Evolutionary conservation across 1,284 basidiomycete genomes (phyloP).

Genomic region (Pulveroboletus sp.): DNA sequence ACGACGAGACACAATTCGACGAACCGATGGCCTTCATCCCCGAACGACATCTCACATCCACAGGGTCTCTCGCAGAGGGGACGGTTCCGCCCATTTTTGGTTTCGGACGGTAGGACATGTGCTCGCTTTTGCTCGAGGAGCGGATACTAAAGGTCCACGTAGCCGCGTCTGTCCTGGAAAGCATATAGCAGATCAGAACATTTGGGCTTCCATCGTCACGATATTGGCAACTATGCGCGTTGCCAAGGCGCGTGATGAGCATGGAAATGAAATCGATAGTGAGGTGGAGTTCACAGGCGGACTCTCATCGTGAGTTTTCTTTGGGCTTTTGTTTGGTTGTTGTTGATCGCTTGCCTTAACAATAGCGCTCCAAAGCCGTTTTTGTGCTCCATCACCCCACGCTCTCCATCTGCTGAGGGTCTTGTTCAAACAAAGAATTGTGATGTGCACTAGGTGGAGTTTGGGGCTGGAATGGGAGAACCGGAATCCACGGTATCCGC

Average conservation of each 20-base stretch:
- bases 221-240: constrained; percentile 26
- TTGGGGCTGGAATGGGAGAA: neutral
- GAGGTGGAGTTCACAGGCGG: constrained; percentile 30
- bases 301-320: constrained; percentile 16
- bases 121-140: neutral
- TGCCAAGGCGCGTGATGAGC: constrained; percentile 20
- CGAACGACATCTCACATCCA: constrained; percentile 28
- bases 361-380: constrained; percentile 30
- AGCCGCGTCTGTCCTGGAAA: constrained; percentile 31
- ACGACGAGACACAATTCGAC: constrained; percentile 25
- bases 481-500: neutral
- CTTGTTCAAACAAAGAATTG: no score
- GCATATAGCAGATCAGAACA: constrained; percentile 27
- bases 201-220: constrained; percentile 30
- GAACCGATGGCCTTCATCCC: constrained; percentile 30
- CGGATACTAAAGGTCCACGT: neutral
- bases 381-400: constrained; percentile 21
- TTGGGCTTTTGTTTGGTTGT: neutral
- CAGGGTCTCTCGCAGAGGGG: constrained; percentile 15
- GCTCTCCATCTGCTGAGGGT: constrained; percentile 5
- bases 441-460: neutral
- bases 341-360: constrained; percentile 6
- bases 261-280: constrained; percentile 28
- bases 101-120: constrained; percentile 30
- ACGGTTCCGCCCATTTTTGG: constrained; percentile 16